Percentiles rank a stretch among this genome's conserved stretches.
Conservation (phyloP, 257 asterid genomes). For the Capsicum chinense region DNA sequence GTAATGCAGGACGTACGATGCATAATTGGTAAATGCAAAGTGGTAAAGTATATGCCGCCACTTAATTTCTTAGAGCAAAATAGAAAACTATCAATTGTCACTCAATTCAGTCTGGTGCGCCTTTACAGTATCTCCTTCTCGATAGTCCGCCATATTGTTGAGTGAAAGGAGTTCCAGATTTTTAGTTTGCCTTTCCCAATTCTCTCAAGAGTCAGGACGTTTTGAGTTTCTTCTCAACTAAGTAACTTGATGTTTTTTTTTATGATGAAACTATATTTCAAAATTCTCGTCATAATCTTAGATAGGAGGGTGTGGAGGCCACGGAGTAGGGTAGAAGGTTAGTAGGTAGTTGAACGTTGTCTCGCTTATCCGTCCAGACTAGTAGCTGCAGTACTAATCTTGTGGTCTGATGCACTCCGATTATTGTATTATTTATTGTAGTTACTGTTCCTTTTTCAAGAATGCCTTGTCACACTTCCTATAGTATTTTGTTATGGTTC, state of each 20-base stretch:
- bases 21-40: background rate
- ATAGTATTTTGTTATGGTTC: too few relatives aligned
- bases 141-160: background rate
- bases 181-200: background rate
- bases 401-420: too few relatives aligned
- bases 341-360: too few relatives aligned
- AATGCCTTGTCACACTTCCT: too few relatives aligned
- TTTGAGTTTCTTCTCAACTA: conserved; percentile 5
- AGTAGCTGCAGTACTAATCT: too few relatives aligned
- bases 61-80: background rate
- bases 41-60: background rate
- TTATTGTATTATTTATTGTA: too few relatives aligned
- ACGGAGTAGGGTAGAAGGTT: too few relatives aligned
- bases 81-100: background rate
- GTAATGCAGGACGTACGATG: background rate
- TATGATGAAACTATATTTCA: background rate
- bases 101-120: background rate
- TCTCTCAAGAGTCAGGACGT: background rate
- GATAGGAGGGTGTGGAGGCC: too few relatives aligned
- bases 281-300: background rate
- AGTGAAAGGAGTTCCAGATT: background rate
- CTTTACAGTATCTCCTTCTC: background rate
- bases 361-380: too few relatives aligned
- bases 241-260: background rate
- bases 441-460: too few relatives aligned